Evolutionary conservation across 345 rosid species (phyloP).

Genomic region (Theobroma cacao): DNA sequence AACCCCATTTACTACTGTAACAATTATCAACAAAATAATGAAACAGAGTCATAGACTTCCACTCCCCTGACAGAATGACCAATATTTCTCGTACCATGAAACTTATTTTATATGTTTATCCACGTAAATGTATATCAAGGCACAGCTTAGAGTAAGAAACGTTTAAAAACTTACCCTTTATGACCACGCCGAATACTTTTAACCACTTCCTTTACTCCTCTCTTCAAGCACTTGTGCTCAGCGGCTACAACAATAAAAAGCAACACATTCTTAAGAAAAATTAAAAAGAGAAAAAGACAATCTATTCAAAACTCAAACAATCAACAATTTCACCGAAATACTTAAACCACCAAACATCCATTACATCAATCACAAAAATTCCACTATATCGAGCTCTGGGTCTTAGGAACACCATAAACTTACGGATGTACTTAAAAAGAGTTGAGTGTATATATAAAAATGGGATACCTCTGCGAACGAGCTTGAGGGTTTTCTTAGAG

Average conservation of each 20-base stretch:
- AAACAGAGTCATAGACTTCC: not conserved
- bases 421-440: not conserved
- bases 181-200: conserved; percentile 85
- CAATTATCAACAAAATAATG: not conserved
- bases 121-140: not conserved
- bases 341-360: not conserved
- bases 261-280: not conserved
- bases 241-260: conserved; percentile 49
- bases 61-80: not conserved
- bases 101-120: not conserved
- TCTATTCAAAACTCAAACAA: not conserved
- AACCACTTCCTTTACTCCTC: conserved; percentile 98
- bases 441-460: not conserved
- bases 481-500: conserved; percentile 78
- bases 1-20: not conserved
- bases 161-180: conserved; percentile 59
- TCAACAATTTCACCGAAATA: not conserved
- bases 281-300: not conserved
- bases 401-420: not conserved
- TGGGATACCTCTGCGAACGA: conserved; percentile 68
- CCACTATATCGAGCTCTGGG: not conserved
- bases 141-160: not conserved
- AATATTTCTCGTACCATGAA: not conserved
- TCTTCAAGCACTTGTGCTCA: conserved; percentile 86
- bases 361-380: not conserved